Evolutionary conservation across 257 asterid genomes (phyloP), one percentile per base, ranked within the genome.

Genomic region (Ballota nigra): DNA sequence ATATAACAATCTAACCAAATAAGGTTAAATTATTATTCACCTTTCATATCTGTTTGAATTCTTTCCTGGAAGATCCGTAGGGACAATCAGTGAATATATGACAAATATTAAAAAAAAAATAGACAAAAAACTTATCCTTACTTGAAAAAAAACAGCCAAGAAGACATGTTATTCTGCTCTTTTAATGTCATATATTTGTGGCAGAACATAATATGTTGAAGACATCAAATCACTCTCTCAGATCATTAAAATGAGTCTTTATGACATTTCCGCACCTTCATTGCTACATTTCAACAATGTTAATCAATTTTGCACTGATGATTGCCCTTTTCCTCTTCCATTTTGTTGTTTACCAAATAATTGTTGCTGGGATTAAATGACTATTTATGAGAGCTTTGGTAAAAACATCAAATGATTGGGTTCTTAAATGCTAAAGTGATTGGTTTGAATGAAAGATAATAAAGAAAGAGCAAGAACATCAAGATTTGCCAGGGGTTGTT

Each of bases 181-280:
- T 56, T 13, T 28, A n/a, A 16, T 12, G 60, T 33, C 43, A 62
- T 61, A 61, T 75, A 68, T 68, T 2, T 49, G 58, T 47, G 11
- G 63, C 62, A 66, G 15, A 19, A 20, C 68, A 74, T 43, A 47
- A 28, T 8, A 45, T 26, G 29, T 28, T 41, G 63, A 65, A 29
- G 34, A 7, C 74, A 60, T 38, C 40, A 34, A n/a, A n/a, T 26
- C 29, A 57, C 31, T 18, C 74, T 60, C 31, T 19, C 41, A 7
- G 13, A 10, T 58, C 40, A 24, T 23, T 12, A 68, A 69, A 63
- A 75, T 75, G 79, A 69, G 75, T 51, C 38, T 75, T 12, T 34
- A 62, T 53, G 68, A 72, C n/a, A 41, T 63, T 19, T 34, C 23
- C 23, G 75, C 34, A 16, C 58, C 78, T 56, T 62, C 78, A 18